Evolutionary conservation across 192 early-diverging fungal genomes (phyloP).

Genomic region (Dissophora globulifera): DNA sequence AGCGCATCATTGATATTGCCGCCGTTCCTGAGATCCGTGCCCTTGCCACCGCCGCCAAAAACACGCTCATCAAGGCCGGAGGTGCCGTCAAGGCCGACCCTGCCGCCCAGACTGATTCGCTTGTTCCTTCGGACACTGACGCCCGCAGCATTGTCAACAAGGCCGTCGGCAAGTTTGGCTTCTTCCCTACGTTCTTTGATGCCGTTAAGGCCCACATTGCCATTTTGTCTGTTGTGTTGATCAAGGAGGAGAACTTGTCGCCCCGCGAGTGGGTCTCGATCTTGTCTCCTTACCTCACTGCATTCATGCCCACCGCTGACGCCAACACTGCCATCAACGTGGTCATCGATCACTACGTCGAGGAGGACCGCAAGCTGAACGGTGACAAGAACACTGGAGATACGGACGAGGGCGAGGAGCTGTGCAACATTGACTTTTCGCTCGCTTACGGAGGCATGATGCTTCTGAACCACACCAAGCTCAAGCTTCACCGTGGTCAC

Average conservation of each 20-base stretch:
- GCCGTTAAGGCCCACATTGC: constrained; percentile 63
- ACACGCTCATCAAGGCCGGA: constrained; percentile 74
- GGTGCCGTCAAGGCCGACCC: constrained; percentile 54
- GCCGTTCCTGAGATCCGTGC: constrained; percentile 82
- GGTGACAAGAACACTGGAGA: constrained; percentile 53
- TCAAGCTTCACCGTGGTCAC: constrained; percentile 75
- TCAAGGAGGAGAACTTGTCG: constrained; percentile 62
- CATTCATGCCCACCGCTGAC: constrained; percentile 66
- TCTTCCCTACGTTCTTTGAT: constrained; percentile 59
- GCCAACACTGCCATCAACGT: constrained; percentile 65
- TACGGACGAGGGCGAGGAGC: constrained; percentile 64
- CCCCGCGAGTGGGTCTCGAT: constrained; percentile 66
- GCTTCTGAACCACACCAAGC: constrained; percentile 74
- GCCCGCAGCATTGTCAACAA: constrained; percentile 62
- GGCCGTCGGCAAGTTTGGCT: constrained; percentile 47
- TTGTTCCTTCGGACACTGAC: constrained; percentile 52
- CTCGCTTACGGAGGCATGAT: constrained; percentile 87
- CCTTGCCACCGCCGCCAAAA: constrained; percentile 72
- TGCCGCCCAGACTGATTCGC: constrained; percentile 27
- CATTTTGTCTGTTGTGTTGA: constrained; percentile 32
- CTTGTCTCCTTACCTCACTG: constrained; percentile 62
- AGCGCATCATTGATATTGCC: constrained; percentile 78
- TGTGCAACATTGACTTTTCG: constrained; percentile 84
- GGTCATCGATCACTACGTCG: constrained; percentile 61
- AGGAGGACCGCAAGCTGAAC: constrained; percentile 60